Evolutionary conservation across 306 rosid species (phyloP), one percentile per base, ranked within the genome.

Genomic region (Arachis stenosperma): DNA sequence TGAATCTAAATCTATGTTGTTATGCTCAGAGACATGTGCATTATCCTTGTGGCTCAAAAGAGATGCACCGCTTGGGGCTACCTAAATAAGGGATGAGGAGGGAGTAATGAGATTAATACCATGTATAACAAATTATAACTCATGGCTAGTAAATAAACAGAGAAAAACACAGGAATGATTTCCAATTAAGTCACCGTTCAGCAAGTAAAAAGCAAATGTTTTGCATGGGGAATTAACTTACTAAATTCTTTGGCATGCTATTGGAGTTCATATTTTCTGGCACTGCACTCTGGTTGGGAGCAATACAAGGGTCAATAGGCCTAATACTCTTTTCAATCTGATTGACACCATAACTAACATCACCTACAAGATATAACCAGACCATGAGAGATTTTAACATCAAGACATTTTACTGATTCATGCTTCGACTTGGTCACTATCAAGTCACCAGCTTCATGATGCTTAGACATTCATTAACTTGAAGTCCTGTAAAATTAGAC

Each of bases 341-440:
- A 62, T 75, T 79, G 75, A 43, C 54, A 73, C 65, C 81, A 82
- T 81, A 55, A 74, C 69, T 64, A 66, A 58, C 70, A 69, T 74
- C 81, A 53, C 87, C 98, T 91, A 83, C 86, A 86, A 22, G 75
- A 50, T 74, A 81, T 50, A 77, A 74, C 54, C 27, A 70, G 33
- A 60, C 41, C 64, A 53, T 73, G 15, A 69, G 73, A 66, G 30
- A 63, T 62, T 62, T 15, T 15, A 62, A 75, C 71, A 57, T 37
- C 46, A 50, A 70, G 54, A 69, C 40, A 53, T 40, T 65, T 69
- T 12, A 60, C 42, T 17, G 46, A 56, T 60, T 37, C 10, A 57
- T 55, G 9, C 9, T 36, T 78, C 36, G 62, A 29, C 67, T 51
- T 22, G 53, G 44, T 68, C 53, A 73, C 71, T 44, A 71, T 60